Evolutionary conservation across 2,329 filamentous ascomycete genomes (phyloP), one percentile per base, ranked within the genome.

Genomic region (Cladosporium phlei): DNA sequence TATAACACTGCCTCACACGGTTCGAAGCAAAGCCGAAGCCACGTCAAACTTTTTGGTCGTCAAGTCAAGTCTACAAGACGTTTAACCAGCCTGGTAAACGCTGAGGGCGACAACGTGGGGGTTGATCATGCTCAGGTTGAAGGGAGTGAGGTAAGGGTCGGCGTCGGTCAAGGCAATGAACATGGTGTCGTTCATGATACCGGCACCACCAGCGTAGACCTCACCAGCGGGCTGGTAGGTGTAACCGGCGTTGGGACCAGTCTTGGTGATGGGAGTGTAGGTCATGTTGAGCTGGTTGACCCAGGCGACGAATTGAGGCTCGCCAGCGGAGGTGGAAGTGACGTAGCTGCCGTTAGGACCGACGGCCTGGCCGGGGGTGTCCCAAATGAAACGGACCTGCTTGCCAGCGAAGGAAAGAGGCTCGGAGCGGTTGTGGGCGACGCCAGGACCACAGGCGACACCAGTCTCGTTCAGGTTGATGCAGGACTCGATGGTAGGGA

Each of bases 271-370:
- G 37, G 69, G 67, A 5, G 72, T 74, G 62, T 75, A 75, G 2
- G 72, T 75, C 21, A 74, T 45, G 60, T 75, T 75, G 25, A 93
- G 71, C 70, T 93, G 88, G 1, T 75, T 77, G 1, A 86, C 83
- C 86, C 87, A 95, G 0, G 80, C 78, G 0, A 87, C 86, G 54
- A 77, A 94, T 48, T 70, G 67, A 0, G 88, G 83, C 3, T 64
- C 56, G 2, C 73, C 74, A 0, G 83, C 85, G 14, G 59, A 55
- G 0, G 75, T 73, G 0, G 72, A 64, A 0, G 88, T 91, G 38
- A 88, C 69, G 62, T 94, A 94, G 60, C 80, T 86, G 69, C 88
- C 88, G 66, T 94, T 91, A 0, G 88, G 88, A 0, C 88, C 88
- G 3, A 91, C 76, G 0, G 75, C 57, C 55, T 77, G 67, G 0